These are phyloP conservation scores for Saprolegnia diclina DNA, from an alignment of 352 stramenopile species.

Conservation along the genomic window DNA sequence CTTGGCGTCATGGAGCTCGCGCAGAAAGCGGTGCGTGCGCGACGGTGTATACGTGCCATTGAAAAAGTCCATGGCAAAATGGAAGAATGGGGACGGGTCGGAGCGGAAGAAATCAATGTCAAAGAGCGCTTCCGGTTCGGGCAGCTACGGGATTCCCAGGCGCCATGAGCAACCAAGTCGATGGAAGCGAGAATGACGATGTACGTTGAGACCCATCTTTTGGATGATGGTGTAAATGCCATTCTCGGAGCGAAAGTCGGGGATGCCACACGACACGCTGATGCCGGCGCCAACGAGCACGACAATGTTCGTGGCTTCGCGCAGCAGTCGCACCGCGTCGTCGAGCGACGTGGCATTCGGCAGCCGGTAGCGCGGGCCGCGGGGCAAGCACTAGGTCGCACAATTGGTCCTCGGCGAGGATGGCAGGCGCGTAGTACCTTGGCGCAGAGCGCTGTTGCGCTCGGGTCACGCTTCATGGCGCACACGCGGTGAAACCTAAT, in stretches of 20 bases:
- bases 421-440: neutral
- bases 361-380: neutral
- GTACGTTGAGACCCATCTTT: constrained; percentile 54
- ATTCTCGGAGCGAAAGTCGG: constrained; percentile 94
- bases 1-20: constrained; percentile 83
- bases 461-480: constrained; percentile 1
- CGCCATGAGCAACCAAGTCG: neutral
- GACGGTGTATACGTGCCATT: constrained; percentile 71
- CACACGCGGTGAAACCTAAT: constrained; percentile 18
- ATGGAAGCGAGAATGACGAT: neutral
- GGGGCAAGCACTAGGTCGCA: constrained; percentile 9
- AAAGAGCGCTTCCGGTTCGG: constrained; percentile 96
- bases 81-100: constrained; percentile 95
- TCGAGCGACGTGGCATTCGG: constrained; percentile 40
- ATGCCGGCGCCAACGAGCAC: constrained; percentile 91
- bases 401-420: neutral
- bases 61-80: constrained; percentile 87
- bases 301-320: constrained; percentile 80
- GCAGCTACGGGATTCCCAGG: constrained; percentile 59
- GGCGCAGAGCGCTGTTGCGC: neutral
- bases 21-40: constrained; percentile 93
- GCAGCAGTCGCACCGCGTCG: constrained; percentile 66
- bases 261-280: constrained; percentile 95
- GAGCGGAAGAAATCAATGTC: constrained; percentile 96
- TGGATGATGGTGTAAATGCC: constrained; percentile 81